Conservation (phyloP, 768 basidiomycete species). For the Tulasnella sp. region DNA sequence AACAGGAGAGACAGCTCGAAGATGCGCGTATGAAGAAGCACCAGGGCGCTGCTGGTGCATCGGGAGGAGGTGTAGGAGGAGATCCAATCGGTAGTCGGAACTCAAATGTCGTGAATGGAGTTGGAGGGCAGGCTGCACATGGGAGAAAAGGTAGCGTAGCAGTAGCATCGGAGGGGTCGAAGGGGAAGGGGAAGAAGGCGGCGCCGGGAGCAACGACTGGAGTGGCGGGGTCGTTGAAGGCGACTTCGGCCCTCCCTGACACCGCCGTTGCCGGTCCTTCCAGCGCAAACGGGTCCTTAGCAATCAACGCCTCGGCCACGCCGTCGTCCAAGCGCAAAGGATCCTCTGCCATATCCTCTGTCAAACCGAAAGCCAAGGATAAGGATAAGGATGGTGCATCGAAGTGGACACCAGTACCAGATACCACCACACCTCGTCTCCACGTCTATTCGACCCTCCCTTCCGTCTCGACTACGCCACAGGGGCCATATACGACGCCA, state of each 20-base stretch:
- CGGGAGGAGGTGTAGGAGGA: not conserved
- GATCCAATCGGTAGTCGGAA: not conserved
- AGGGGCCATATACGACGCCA: not conserved
- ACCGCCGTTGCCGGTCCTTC: constrained; percentile 2
- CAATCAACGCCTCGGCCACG: not conserved
- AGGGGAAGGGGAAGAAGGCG: constrained; percentile 9
- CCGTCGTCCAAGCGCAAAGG: constrained; percentile 5
- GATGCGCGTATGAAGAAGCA: constrained; percentile 10
- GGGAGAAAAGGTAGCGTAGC: constrained; percentile 6
- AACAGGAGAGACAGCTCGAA: constrained; percentile 5
- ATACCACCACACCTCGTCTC: constrained; percentile 4
- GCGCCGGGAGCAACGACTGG: not conserved
- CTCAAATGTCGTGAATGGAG: not conserved
- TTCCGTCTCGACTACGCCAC: constrained; percentile 6
- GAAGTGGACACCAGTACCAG: not conserved
- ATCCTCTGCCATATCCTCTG: not conserved
- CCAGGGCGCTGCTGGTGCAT: constrained; percentile 3
- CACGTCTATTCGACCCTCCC: not conserved
- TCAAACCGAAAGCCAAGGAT: constrained; percentile 5
- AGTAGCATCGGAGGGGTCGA: not conserved
- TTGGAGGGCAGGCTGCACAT: not conserved
- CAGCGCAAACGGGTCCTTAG: not conserved
- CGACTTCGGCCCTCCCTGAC: not conserved
- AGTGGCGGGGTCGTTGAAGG: not conserved
- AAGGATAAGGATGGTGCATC: constrained; percentile 4